Conservation (phyloP, 208 protist species). For the Crithidia expoeki region DNA sequence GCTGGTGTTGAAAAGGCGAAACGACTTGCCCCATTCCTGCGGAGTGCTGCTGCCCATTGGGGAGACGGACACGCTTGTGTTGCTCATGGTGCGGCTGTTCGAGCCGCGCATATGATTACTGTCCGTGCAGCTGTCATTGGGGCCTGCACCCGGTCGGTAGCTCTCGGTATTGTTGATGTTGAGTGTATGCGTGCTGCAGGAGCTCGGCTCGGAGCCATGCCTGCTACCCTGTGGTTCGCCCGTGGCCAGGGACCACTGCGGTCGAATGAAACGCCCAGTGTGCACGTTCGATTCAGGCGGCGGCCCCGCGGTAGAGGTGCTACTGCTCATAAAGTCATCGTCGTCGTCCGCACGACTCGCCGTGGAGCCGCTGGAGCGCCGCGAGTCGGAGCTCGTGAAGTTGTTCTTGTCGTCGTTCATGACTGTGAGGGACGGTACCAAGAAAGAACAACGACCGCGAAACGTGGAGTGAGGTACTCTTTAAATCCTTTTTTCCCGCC, state of each 20-base stretch:
- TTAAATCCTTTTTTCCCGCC: no score
- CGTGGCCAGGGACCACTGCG: conserved; percentile 42
- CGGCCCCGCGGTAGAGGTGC: conserved; percentile 83
- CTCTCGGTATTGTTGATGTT: conserved; percentile 43
- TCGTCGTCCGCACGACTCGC: conserved; percentile 40
- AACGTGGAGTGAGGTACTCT: background rate
- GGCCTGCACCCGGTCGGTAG: conserved; percentile 28
- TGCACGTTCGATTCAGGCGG: conserved; percentile 55
- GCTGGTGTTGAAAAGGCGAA: conserved; percentile 73
- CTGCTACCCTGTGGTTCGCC: conserved; percentile 25
- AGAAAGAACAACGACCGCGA: conserved; percentile 11
- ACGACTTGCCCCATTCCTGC: conserved; percentile 78
- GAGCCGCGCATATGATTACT: conserved; percentile 26
- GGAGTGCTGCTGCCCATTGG: conserved; percentile 55
- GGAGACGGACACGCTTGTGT: conserved; percentile 59
- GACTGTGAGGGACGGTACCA: background rate
- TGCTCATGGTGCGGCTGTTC: conserved; percentile 60
- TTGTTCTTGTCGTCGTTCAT: conserved; percentile 22
- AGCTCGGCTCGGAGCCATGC: conserved; percentile 23
- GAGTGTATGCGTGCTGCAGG: conserved; percentile 33
- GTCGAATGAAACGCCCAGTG: conserved; percentile 59
- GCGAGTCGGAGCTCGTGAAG: conserved; percentile 17
- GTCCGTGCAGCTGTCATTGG: conserved; percentile 29
- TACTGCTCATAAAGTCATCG: conserved; percentile 67
- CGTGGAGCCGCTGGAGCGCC: conserved; percentile 24